Conservation (phyloP, 2,329 filamentous ascomycete species). For the Lecanosticta acicola region DNA sequence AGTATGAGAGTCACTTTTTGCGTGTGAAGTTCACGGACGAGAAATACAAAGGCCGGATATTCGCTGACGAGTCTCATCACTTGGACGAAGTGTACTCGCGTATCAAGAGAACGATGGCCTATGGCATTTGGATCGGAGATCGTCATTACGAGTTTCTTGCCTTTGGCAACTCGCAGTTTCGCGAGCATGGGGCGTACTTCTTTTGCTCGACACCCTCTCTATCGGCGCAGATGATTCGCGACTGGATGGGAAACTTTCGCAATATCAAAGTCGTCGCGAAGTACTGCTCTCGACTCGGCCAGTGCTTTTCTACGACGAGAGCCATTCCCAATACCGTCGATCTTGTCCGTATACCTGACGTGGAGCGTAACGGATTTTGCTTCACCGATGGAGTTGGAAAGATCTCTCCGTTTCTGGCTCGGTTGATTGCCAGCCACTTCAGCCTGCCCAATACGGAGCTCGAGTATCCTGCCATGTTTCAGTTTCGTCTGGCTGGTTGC, state of each 20-base stretch:
- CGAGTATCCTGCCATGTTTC: constrained; percentile 69
- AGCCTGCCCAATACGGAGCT: constrained; percentile 48
- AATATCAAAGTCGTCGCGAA: constrained; percentile 83
- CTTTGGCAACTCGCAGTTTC: constrained; percentile 91
- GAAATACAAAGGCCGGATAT: constrained; percentile 44
- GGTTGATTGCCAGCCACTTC: constrained; percentile 67
- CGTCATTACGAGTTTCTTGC: constrained; percentile 84
- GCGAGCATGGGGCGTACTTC: constrained; percentile 88
- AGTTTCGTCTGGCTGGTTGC: constrained; percentile 86
- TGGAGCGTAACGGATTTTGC: constrained; percentile 60
- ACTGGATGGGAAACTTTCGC: constrained; percentile 79
- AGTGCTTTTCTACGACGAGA: constrained; percentile 91
- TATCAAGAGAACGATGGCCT: constrained; percentile 62
- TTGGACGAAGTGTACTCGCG: constrained; percentile 59
- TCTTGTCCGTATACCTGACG: constrained; percentile 59
- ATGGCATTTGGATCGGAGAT: constrained; percentile 78
- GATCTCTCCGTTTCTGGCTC: constrained; percentile 72
- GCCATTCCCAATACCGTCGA: constrained; percentile 60
- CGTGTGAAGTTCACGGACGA: constrained; percentile 89
- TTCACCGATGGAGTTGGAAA: constrained; percentile 94
- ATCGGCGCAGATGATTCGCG: constrained; percentile 69
- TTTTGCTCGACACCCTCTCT: constrained; percentile 66
- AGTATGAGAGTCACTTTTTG: constrained; percentile 72
- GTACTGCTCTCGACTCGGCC: constrained; percentile 80
- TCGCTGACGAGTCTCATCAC: constrained; percentile 28